phyloP scores from a whole-genome alignment of 2,329 filamentous ascomycete genomes.

The Chrysoporthe deuterocubensis region DNA sequence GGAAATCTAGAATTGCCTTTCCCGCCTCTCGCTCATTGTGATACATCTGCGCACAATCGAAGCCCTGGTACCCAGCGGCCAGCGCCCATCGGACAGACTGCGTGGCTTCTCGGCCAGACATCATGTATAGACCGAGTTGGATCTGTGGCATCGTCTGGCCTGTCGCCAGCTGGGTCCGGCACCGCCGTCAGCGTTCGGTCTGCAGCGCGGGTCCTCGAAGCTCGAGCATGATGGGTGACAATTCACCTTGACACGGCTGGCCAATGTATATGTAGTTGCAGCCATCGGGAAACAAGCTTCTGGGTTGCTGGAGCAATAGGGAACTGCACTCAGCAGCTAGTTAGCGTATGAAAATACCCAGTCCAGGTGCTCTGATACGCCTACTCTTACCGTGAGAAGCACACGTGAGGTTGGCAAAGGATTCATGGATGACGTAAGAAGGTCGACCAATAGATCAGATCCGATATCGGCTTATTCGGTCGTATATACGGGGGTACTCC shows the following conservation, averaged over 20 bases:
- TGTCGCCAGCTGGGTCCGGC: slow-evolving; percentile 59
- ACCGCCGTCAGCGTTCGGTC: slow-evolving; percentile 25
- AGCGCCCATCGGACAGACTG: slow-evolving; percentile 62
- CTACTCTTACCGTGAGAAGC: background rate
- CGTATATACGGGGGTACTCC: background rate
- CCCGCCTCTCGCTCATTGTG: slow-evolving; percentile 75
- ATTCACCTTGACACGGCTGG: slow-evolving; percentile 26
- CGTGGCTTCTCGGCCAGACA: slow-evolving; percentile 63
- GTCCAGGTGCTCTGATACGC: background rate
- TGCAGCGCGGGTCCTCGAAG: background rate
- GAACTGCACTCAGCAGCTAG: background rate
- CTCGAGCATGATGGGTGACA: slow-evolving; percentile 17
- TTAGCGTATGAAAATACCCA: background rate
- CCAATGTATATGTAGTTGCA: slow-evolving; percentile 24
- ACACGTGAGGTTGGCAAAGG: slow-evolving; percentile 8
- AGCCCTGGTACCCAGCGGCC: slow-evolving; percentile 54
- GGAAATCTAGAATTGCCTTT: slow-evolving; percentile 63
- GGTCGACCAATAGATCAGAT: background rate
- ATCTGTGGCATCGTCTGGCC: slow-evolving; percentile 70
- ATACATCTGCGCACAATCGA: slow-evolving; percentile 61
- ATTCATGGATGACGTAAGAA: slow-evolving; percentile 24
- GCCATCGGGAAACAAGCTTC: background rate
- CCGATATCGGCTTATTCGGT: slow-evolving; percentile 24
- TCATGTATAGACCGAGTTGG: slow-evolving; percentile 76
- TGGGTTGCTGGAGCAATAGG: background rate